Evolutionary conservation across 257 asterid species (phyloP), one percentile per base, ranked within the genome.

Genomic region (Voacanga thouarsii): DNA sequence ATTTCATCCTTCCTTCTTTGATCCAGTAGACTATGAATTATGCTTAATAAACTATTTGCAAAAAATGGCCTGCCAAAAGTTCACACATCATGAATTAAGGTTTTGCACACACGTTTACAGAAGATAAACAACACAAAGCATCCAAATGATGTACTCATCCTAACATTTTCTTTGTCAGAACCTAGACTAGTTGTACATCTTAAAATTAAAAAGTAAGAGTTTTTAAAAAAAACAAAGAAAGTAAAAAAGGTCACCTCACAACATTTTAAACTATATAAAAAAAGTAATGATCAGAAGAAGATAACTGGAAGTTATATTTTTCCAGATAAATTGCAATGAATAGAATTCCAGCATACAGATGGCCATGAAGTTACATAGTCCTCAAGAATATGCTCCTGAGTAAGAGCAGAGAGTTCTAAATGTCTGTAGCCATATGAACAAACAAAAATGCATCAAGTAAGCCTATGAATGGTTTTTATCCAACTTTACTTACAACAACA

Each of bases 1-100:
- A 96, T 79, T 78, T 92, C 99, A 84, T 92, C 96, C 79, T 90
- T 94, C 76, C 86, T 84, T 23, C 92, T 84, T 85, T 95, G 98
- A 74, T 93, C 99, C 85, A 96, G 87, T 85, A 96, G 89, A 65
- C 89, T 86, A 65, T 88, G 90, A 79, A 96, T 81, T 78, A 93
- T 83, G 83, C 89, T 89, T 83, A 93, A 86, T 77, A 96, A 76
- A 86, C 96, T 92, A 88, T 85, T 96, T 76, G 97, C 96, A 74
- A 96, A 96, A 81, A 93, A 86, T 77, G 98, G 92, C 93, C 99
- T 96, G 97, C 75, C 50, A 87, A 47, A 74, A 75, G 76, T 75
- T 45, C 44, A 57, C 53, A 71, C 12, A 47, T 78, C 63, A 69
- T 28, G 16, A 26, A 21, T 57, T 77, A 53, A 66, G 79, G 37